Percentiles rank a stretch among this genome's conserved stretches.
phyloP scores from a whole-genome alignment of 306 rosid genomes.

The Hippophae gyantsensis region DNA sequence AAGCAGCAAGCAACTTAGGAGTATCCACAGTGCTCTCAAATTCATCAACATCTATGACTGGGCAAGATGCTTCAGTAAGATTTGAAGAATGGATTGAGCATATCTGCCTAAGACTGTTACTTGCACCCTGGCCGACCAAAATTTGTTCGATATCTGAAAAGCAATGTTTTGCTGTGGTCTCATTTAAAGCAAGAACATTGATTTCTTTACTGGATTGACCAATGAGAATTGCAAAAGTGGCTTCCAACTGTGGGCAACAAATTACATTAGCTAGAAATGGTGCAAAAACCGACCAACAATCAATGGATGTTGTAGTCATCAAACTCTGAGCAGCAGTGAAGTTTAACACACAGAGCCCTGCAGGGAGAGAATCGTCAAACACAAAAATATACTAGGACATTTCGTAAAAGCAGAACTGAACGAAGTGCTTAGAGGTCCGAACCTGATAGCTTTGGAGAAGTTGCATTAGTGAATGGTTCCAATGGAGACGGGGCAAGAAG shows the following conservation, averaged over 20 bases:
- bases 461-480: slow-evolving; percentile 65
- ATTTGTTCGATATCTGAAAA: slow-evolving; percentile 80
- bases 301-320: slow-evolving; percentile 68
- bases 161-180: slow-evolving; percentile 57
- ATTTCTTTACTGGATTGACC: slow-evolving; percentile 80
- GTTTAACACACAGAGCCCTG: slow-evolving; percentile 73
- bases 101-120: slow-evolving; percentile 38
- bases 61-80: slow-evolving; percentile 79
- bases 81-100: slow-evolving; percentile 60
- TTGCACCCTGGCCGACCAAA: slow-evolving; percentile 81
- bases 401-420: slow-evolving; percentile 9
- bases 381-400: not conserved
- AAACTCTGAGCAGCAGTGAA: slow-evolving; percentile 66
- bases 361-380: slow-evolving; percentile 16
- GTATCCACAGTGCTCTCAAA: slow-evolving; percentile 63
- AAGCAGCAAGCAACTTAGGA: slow-evolving; percentile 67
- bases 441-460: slow-evolving; percentile 86
- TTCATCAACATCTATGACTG: slow-evolving; percentile 50
- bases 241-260: slow-evolving; percentile 95
- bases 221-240: slow-evolving; percentile 77
- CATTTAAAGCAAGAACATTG: slow-evolving; percentile 57
- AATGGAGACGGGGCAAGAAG: slow-evolving; percentile 91
- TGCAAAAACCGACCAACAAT: slow-evolving; percentile 81
- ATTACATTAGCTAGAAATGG: slow-evolving; percentile 78
- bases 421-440: not conserved